phyloP scores from a whole-genome alignment of 371 early-diverging fungal genomes.

The Sporodiniella umbellata region DNA sequence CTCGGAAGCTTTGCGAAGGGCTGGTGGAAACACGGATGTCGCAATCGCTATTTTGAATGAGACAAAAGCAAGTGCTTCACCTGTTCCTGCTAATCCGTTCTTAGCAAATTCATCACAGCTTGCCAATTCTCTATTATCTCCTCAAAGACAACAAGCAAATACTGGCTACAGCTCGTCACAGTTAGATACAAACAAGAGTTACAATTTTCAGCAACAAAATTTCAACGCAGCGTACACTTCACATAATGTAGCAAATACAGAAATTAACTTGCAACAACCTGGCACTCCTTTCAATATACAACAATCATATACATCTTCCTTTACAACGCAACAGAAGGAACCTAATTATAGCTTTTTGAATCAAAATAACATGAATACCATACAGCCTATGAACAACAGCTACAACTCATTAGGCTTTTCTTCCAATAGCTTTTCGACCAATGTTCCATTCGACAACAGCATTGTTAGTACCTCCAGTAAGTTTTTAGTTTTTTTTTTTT shows the following conservation, averaged over 20 bases:
- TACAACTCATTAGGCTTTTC: not conserved
- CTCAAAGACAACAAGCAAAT: slow-evolving; percentile 13
- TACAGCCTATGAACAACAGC: not conserved
- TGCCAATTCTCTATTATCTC: slow-evolving; percentile 11
- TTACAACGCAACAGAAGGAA: not conserved
- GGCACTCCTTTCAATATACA: not conserved
- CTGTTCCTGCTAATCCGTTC: slow-evolving; percentile 24
- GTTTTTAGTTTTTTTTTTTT: too few species aligned
- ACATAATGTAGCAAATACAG: not conserved
- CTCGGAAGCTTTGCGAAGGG: slow-evolving; percentile 53
- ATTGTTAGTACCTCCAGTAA: not conserved
- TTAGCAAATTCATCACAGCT: slow-evolving; percentile 19
- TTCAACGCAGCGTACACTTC: not conserved
- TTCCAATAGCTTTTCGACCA: not conserved
- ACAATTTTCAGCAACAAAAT: slow-evolving; percentile 16
- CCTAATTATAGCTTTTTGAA: not conserved
- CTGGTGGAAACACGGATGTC: slow-evolving; percentile 58
- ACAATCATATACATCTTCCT: not conserved
- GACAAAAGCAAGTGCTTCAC: slow-evolving; percentile 16
- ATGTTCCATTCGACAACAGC: not conserved
- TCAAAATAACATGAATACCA: not conserved
- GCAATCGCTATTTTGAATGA: slow-evolving; percentile 52
- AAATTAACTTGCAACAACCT: not conserved
- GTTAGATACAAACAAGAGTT: not conserved
- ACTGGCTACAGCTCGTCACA: slow-evolving; percentile 4